A percentile compares a stretch with the other conserved stretches of the same genome.
These are phyloP conservation scores for Kuraishia floccosa DNA, from an alignment of 805 yeast species.

Conservation along the genomic window DNA sequence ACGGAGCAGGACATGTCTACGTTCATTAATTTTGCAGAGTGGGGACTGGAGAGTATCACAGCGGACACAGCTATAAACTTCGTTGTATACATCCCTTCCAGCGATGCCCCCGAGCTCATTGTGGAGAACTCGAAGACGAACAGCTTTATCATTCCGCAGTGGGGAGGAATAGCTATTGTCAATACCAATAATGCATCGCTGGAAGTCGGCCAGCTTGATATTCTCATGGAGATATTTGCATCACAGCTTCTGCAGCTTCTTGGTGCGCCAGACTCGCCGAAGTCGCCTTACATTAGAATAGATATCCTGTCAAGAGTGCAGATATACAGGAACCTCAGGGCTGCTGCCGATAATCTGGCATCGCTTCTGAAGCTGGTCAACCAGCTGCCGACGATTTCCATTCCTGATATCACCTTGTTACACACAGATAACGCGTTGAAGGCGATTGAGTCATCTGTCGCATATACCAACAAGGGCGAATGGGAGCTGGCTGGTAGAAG, in stretches of 20 bases:
- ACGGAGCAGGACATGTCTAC: conserved; percentile 52
- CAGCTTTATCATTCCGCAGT: conserved; percentile 74
- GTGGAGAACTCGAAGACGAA: conserved; percentile 36
- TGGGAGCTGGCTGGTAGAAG: conserved; percentile 24
- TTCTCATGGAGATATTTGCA: conserved; percentile 57
- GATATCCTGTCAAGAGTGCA: conserved; percentile 57
- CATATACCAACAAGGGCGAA: conserved; percentile 15
- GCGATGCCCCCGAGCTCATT: conserved; percentile 31
- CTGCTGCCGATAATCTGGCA: conserved; percentile 56
- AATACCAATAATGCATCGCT: conserved; percentile 18
- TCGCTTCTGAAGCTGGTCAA: conserved; percentile 62
- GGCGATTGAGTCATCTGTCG: conserved; percentile 25
- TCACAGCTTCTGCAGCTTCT: conserved; percentile 64
- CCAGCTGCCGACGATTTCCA: conserved; percentile 68
- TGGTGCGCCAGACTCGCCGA: conserved; percentile 52
- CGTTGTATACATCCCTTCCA: conserved; percentile 51
- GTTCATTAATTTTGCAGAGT: conserved; percentile 74
- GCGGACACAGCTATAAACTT: conserved; percentile 62
- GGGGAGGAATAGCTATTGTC: conserved; percentile 68
- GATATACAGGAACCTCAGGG: conserved; percentile 43
- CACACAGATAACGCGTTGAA: conserved; percentile 44
- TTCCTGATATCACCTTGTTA: conserved; percentile 59
- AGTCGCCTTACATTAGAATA: conserved; percentile 48
- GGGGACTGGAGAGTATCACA: conserved; percentile 45
- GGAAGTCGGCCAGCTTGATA: conserved; percentile 33